Evolutionary conservation across 805 yeast species (phyloP), one percentile per base, ranked within the genome.

Genomic region (Candida alai): DNA sequence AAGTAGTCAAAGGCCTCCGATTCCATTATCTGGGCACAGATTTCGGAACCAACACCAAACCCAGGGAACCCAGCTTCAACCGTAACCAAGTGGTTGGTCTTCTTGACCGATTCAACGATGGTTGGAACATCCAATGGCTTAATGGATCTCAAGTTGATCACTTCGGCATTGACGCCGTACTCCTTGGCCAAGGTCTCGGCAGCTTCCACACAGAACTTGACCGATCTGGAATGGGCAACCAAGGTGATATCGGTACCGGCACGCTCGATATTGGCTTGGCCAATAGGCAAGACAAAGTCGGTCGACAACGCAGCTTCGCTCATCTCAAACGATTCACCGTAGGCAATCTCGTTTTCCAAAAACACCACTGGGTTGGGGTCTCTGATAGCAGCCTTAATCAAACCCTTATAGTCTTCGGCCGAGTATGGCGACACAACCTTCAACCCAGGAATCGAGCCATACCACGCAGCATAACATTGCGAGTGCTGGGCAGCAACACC

Each of bases 401-500:
- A 74, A 58, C 98, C 99, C 70, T 85, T 86, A 62, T 87, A 84
- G 67, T 93, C 99, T 69, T 84, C 96, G 33, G 97, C 84, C 35
- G 93, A 79, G 72, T 80, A 93, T 35, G 99, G 99, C 29, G 95
- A 86, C 32, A 93, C 68, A 26, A 93, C 99, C 74, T 93, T 93
- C 62, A 93, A 75, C 62, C 99, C 99, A 42, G 99, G 99, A 52
- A 93, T 88, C 34, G 94, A 73, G 48, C 96, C 97, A 69, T 93
- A 93, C 98, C 98, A 93, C 35, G 96, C 88, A 37, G 96, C 75
- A 65, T 79, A 93, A 70, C 88, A 95, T 71, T 93, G 99, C 18
- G 98, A 93, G 71, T 93, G 99, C 70, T 93, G 99, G 40, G 99
- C 99, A 52, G 78, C 99, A 51, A 93, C 98, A 78, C 97, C 97